Percentiles rank a stretch among this genome's conserved stretches.
Evolutionary conservation across 805 yeast species (phyloP).

Genomic region (Candida sakaeoensis): DNA sequence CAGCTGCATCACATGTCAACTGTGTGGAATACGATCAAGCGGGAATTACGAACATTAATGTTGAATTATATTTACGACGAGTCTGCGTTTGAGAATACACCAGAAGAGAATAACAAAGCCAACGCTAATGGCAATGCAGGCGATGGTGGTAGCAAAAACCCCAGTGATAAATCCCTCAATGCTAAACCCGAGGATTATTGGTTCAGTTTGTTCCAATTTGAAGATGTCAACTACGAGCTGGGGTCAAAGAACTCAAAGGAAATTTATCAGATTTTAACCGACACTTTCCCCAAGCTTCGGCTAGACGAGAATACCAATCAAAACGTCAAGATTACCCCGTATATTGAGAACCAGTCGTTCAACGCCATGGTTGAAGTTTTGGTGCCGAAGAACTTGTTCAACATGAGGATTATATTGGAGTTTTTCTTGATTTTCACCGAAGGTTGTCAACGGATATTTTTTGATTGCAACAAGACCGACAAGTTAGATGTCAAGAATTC

Average conservation of each 20-base stretch:
- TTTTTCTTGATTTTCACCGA: constrained; percentile 67
- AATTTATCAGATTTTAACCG: constrained; percentile 41
- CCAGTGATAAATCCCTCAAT: neutral
- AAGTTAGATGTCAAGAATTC: constrained; percentile 7
- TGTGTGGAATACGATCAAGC: constrained; percentile 30
- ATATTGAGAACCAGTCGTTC: constrained; percentile 57
- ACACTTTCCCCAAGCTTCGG: constrained; percentile 67
- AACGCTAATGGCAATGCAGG: constrained; percentile 7
- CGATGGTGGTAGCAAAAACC: constrained; percentile 4
- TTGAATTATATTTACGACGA: constrained; percentile 30
- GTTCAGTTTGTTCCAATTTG: constrained; percentile 26
- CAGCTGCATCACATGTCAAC: neutral
- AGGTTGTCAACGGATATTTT: constrained; percentile 41
- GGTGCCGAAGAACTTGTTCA: constrained; percentile 68
- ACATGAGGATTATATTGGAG: constrained; percentile 75
- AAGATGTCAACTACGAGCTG: constrained; percentile 24
- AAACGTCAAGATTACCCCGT: constrained; percentile 28
- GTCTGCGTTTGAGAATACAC: constrained; percentile 2
- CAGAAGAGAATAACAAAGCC: constrained; percentile 6
- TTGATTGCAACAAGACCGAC: constrained; percentile 13
- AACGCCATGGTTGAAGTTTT: constrained; percentile 57
- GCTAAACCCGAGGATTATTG: constrained; percentile 11
- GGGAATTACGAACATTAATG: constrained; percentile 31
- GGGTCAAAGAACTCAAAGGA: constrained; percentile 26
- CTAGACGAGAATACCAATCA: constrained; percentile 11